Conservation (phyloP, 106 monocot species). For the Dendrobium officinale region DNA sequence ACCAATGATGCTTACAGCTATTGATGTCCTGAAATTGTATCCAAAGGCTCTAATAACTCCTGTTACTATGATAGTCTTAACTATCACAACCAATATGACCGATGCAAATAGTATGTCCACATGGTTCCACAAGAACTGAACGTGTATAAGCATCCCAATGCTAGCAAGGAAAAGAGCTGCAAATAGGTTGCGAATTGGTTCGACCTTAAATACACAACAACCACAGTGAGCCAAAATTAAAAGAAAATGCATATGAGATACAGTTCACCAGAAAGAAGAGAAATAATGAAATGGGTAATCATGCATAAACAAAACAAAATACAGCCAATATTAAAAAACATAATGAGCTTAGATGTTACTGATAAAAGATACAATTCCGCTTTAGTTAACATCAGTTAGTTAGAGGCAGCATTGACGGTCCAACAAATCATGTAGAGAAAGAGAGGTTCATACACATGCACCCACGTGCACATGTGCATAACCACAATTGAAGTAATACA, state of each 20-base stretch:
- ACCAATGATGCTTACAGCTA: constrained; percentile 55
- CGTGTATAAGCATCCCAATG: constrained; percentile 97
- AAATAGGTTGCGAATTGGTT: constrained; percentile 92
- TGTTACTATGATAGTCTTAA: constrained; percentile 74
- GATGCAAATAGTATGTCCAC: constrained; percentile 91
- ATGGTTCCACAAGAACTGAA: constrained; percentile 93
- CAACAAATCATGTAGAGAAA: background rate
- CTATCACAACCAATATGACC: constrained; percentile 80
- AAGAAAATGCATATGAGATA: background rate
- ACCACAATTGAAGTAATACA: background rate
- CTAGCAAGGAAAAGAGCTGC: constrained; percentile 97
- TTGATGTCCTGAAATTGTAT: constrained; percentile 74
- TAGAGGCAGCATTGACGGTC: background rate
- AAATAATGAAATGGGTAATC: background rate
- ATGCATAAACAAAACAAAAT: background rate
- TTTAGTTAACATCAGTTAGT: background rate
- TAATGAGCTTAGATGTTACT: background rate
- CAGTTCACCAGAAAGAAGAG: background rate
- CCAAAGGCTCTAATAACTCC: constrained; percentile 72
- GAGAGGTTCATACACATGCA: background rate
- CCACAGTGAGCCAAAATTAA: background rate
- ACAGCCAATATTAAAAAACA: background rate
- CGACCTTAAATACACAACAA: constrained; percentile 48
- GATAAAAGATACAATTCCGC: background rate
- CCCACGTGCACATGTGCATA: background rate